Base-by-base conservation (phyloP, 768 basidiomycete genomes). In the Trametes villosa region DNA sequence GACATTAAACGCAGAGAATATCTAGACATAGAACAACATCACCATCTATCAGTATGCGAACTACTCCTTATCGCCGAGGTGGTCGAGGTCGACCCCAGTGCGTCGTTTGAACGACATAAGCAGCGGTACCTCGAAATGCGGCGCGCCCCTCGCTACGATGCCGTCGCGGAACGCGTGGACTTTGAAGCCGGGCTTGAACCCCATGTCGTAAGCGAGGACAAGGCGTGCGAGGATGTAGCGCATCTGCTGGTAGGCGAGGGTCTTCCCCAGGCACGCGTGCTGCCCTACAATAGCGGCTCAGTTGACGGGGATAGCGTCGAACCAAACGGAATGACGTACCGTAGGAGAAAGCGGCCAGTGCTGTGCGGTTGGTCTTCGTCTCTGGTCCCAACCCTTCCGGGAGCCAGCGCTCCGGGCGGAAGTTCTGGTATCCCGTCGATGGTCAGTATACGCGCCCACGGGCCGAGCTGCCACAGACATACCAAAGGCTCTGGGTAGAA, bases 371-470 rank as follows among this genome's bases (percentile, higher is more conserved):
- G 20, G 59, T 51, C 40, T 24, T 38, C 4, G 57, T 49, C 36
- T 44, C 9, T 13, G 57, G 57, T 6, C 48, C 57, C 29, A 50
- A 48, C 34, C 57, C 48, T 15, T 40, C 48, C 2, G 56, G 56
- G 26, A 77, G 66, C 77, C 77, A 80, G 27, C 79, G 75, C 13
- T 78, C 75, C 44, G 78, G 78, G 67, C 70, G 70, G 68, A 77
- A 80, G 22, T 57, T 62, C 18, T 78, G 72, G 6, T 15, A 12
- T 2, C n/a, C 22, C 7, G 6, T 17, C 6, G 18, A 8, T 44
- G 42, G n/a, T 44, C 7, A 77, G 75, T 3, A 64, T 71, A 0
- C 75, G 79, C 30, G 70, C 77, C 74, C 76, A 47, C 42, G 18
- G 53, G 26, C 68, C 67, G 57, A 76, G 79, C 22, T 75, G 71